Conservation (phyloP, 768 basidiomycete genomes). For the Hysterangium stoloniferum region DNA sequence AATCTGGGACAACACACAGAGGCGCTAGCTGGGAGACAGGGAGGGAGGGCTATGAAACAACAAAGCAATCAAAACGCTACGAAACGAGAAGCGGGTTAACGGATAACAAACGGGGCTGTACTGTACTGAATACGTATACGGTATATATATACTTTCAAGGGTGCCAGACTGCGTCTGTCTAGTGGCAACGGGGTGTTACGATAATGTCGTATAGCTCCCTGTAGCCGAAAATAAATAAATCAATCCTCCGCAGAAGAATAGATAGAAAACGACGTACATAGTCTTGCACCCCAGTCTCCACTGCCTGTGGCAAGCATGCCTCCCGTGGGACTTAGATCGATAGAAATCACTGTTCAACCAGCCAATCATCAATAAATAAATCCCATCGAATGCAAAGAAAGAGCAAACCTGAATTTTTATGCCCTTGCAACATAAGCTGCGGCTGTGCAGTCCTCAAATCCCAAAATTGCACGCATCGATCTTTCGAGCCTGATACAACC, state of each 20-base stretch:
- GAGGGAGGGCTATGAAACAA: too few relatives aligned
- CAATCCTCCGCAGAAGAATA: background rate
- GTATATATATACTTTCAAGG: background rate
- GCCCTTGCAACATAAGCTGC: slow-evolving; percentile 89
- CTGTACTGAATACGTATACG: too few relatives aligned
- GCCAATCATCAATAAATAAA: background rate
- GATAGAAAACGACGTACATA: slow-evolving; percentile 40
- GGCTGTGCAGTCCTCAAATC: slow-evolving; percentile 70
- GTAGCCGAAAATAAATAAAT: background rate
- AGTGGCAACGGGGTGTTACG: too few relatives aligned
- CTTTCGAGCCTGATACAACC: slow-evolving; percentile 95
- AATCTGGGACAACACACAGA: too few relatives aligned
- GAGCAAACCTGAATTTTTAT: slow-evolving; percentile 39
- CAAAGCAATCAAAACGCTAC: too few relatives aligned
- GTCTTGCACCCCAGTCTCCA: slow-evolving; percentile 64
- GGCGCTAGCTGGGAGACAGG: too few relatives aligned
- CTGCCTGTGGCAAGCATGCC: slow-evolving; percentile 60
- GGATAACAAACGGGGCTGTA: too few relatives aligned
- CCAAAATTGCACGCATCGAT: slow-evolving; percentile 94
- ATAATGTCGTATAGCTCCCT: slow-evolving; percentile 6
- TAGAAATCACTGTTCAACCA: slow-evolving; percentile 49
- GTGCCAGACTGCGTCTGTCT: background rate
- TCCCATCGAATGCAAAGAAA: background rate
- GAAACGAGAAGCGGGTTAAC: too few relatives aligned
- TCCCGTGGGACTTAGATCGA: slow-evolving; percentile 57